Evolutionary conservation across 306 rosid species (phyloP), one percentile per base, ranked within the genome.

Genomic region (Senna siamea): DNA sequence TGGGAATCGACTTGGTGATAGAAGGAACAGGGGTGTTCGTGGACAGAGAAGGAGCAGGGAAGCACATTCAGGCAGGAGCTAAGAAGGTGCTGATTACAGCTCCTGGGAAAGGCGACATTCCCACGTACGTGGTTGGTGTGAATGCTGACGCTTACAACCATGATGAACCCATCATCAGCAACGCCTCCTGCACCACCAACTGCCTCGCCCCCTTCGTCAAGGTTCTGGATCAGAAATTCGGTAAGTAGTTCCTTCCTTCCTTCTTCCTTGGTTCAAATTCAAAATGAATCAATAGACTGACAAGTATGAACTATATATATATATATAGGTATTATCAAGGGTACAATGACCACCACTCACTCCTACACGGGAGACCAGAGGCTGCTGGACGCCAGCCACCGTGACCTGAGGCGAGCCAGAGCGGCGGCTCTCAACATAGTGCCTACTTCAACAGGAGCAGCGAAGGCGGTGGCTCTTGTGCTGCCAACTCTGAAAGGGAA

Each of bases 201-300:
- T 94, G 98, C 85, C 98, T 94, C 63, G 98, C 98, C 75, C 98
- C 98, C 51, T 94, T 94, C 52, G 98, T 94, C 83, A 94, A 94
- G 86, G 98, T 94, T 71, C 94, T 94, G 2, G 97, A 94, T 69
- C 90, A 91, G 88, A 94, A 94, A 81, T 91, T 91, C 26, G 95
- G 94, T 89, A 86, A 86, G 69, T 40, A 41, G 7, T 41, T 41
- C 6, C 47, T 1, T 10, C 47, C 0, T 3, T 1, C 13, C 30
- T 44, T 13, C 9, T 7, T 41, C 17, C 40, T 2, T 1, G 0
- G 0, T 37, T 28, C 72, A 14, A 23, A 46, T 56, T 58, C 3
- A 66, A n/a, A n/a, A 26, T 26, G 1, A 26, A 26, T 26, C 30
- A n/a, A n/a, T n/a, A n/a, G n/a, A n/a, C n/a, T n/a, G n/a, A n/a